A percentile compares a stretch with the other conserved stretches of the same genome.
These are phyloP conservation scores for Bothriochloa decipiens DNA, from an alignment of 176 grass and related monocot species.

Conservation along the genomic window DNA sequence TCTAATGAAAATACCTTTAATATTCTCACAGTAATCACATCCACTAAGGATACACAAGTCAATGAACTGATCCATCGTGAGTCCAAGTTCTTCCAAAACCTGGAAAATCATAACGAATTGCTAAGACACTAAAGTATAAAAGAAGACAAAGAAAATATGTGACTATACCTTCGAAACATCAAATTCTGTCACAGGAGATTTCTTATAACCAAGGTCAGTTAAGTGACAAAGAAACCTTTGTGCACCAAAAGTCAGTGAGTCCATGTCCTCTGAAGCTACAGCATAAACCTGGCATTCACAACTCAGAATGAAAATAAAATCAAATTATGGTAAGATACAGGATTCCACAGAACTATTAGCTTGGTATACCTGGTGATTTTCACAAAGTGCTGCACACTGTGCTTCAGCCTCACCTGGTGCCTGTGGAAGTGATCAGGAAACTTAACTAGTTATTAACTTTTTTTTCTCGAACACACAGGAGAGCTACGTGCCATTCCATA, in stretches of 20 bases:
- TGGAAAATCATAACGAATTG: constrained; percentile 29
- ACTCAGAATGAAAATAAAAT: constrained; percentile 36
- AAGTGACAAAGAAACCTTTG: constrained; percentile 87
- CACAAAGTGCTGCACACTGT: constrained; percentile 88
- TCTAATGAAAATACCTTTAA: constrained; percentile 63
- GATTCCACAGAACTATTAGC: constrained; percentile 10
- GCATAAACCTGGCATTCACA: constrained; percentile 68
- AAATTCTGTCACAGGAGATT: constrained; percentile 83
- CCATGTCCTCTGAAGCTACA: constrained; percentile 96
- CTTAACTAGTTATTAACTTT: constrained; percentile 10
- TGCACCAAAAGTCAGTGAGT: constrained; percentile 84
- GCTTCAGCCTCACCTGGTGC: constrained; percentile 94
- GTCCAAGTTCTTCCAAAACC: constrained; percentile 86
- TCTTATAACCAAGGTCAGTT: constrained; percentile 81
- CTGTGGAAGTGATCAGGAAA: constrained; percentile 51
- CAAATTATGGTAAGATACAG: constrained; percentile 26
- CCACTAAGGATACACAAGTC: constrained; percentile 94
- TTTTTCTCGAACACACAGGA: too few species aligned
- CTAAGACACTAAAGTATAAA: background rate
- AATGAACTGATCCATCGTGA: constrained; percentile 93
- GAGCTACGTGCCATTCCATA: too few species aligned
- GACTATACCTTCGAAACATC: constrained; percentile 75
- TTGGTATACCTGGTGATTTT: constrained; percentile 67
- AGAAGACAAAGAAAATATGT: background rate
- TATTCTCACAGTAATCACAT: constrained; percentile 92